Conservation (phyloP, 2,329 filamentous ascomycete species). For the Aureobasidium musti region DNA sequence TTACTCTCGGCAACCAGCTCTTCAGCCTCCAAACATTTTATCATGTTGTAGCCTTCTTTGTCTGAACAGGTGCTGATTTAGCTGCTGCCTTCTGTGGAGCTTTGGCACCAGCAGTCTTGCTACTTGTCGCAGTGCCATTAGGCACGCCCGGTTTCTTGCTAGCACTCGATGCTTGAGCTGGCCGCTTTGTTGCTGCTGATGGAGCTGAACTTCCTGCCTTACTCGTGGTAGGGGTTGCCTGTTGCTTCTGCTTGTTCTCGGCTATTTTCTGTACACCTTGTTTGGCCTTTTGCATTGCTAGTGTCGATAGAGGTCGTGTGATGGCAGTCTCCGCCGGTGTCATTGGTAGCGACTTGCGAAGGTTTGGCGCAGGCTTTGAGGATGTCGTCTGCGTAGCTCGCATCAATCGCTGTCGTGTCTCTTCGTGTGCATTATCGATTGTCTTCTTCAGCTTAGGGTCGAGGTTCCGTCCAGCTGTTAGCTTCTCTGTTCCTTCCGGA, state of each 20-base stretch:
- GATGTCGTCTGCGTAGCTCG: constrained; percentile 32
- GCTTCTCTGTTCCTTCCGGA: constrained; percentile 33
- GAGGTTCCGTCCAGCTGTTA: constrained; percentile 33
- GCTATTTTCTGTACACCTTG: constrained; percentile 36
- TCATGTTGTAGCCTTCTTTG: background rate
- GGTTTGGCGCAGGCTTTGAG: constrained; percentile 31
- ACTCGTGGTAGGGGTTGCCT: constrained; percentile 20
- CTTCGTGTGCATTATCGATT: constrained; percentile 29
- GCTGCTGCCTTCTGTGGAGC: constrained; percentile 11
- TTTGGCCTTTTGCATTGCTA: constrained; percentile 40
- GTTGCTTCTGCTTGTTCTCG: constrained; percentile 31
- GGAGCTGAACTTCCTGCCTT: constrained; percentile 12
- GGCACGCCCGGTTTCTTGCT: background rate
- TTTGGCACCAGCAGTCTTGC: constrained; percentile 1
- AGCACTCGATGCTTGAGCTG: constrained; percentile 1
- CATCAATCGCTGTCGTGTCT: constrained; percentile 35
- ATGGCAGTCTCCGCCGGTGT: constrained; percentile 41
- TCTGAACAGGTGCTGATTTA: background rate
- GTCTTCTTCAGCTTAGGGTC: constrained; percentile 27
- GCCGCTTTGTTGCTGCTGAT: constrained; percentile 15
- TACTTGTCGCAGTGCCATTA: constrained; percentile 9
- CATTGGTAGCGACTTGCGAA: constrained; percentile 38
- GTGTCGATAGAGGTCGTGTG: constrained; percentile 41
- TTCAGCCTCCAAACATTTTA: background rate
- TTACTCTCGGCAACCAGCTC: too few relatives aligned